Evolutionary conservation across 2,329 filamentous ascomycete genomes (phyloP), one percentile per base, ranked within the genome.

Genomic region (Botrytis squamosa): DNA sequence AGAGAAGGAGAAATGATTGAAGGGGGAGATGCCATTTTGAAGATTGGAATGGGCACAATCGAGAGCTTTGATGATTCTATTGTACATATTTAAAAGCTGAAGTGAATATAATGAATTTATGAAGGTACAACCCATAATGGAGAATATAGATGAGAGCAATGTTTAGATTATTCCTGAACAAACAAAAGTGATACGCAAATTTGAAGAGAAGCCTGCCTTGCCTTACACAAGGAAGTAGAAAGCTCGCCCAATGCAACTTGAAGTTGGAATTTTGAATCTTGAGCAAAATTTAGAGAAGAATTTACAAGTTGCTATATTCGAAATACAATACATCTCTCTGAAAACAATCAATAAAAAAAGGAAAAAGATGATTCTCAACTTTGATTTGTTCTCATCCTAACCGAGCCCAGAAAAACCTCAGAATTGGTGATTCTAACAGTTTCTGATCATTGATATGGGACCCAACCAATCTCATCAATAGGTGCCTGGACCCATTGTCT

Each of bases 401-500:
- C 12, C 8, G 46, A 10, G 64, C 7, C 29, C 44, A 46, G 7
- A 2, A 40, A n/a, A 14, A 38, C 44, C 64, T 66, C 6, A 9
- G 3, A 38, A 16, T 4, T 67, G 4, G 18, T 2, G 64, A n/a
- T 20, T 20, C 38, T 42, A 16, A n/a, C 4, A 64, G 6, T n/a
- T 16, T 40, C 46, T 55, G 16, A 40, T 68, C 46, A 68, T 55
- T 55, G 65, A 38, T 68, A 74, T 33, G 73, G 71, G 8, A 69
- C 46, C 74, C 65, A 75, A 5, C 77, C 76, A 55, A 78, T 74
- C 70, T 78, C 76, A 33, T 75, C 64, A 18, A 78, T 76, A 33
- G 78, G 75, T 75, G 75, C 77, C 33, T 77, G 75, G 49, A 81
- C 79, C 81, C 81, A 83, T 38, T 77, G 70, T 66, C 79, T 74